Evolutionary conservation across 1,284 basidiomycete species (phyloP), one percentile per base, ranked within the genome.

Genomic region (Puccinia horiana): DNA sequence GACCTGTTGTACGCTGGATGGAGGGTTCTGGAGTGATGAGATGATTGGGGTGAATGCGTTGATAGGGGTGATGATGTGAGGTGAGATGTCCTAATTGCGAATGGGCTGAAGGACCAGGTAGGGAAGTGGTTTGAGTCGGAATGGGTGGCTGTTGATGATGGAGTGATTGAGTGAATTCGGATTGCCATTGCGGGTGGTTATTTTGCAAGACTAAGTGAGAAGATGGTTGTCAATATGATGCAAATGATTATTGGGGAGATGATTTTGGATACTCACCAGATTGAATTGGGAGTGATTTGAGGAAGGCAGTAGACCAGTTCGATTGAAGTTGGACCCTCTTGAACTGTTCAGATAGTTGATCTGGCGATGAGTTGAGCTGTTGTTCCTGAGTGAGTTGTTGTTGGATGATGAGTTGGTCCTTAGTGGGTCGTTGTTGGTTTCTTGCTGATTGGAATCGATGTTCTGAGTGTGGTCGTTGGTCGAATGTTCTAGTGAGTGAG

Each of bases 161-260:
- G 47, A 8, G 72, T 29, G 49, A 42, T 37, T 54, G 56, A n/a
- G 40, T 56, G 74, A 76, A 76, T 76, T 76, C 52, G 16, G 52
- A 58, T 61, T 58, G 29, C 74, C 74, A 76, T 23, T 23, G 52
- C 0, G 52, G 29, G 52, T 76, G 26, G 26, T 74, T 26, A 35
- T 9, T 42, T 75, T 32, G 67, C 26, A 72, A 42, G 69, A 72
- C 49, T 47, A 32, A 29, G 37, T 20, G 9, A 12, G 29, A 61
- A 18, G 4, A 35, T 40, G 9, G 29, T 20, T 8, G 1, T 65
- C 61, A 63, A 52, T 52, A 12, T 52, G 9, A 18, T 35, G 29
- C 4, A 8, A 63, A 3, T 63, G 4, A 4, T 52, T 56, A 23
- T 56, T 56, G 3, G n/a, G 23, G 8, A 26, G 3, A 2, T 49